phyloP scores from a whole-genome alignment of 176 grass and related monocot genomes.

The Avena insularis region DNA sequence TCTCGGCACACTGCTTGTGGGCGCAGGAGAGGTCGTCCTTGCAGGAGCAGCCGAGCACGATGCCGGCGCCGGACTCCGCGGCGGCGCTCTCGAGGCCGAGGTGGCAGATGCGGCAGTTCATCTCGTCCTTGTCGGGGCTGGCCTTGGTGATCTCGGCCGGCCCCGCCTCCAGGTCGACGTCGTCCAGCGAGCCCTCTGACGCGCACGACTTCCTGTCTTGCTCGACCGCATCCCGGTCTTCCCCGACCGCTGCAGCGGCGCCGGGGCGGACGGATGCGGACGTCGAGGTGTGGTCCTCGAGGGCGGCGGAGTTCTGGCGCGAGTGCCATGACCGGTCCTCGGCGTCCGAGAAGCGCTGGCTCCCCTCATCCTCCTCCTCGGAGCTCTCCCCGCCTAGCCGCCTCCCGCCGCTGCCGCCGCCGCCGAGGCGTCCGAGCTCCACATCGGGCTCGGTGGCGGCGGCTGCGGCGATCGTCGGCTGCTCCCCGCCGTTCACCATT shows the following conservation, averaged over 20 bases:
- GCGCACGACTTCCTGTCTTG: slow-evolving; percentile 67
- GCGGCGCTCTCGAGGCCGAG: slow-evolving; percentile 74
- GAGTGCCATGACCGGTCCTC: slow-evolving; percentile 75
- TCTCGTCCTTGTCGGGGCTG: slow-evolving; percentile 63
- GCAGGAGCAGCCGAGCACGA: slow-evolving; percentile 95
- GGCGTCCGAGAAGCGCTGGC: slow-evolving; percentile 78
- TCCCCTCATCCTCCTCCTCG: slow-evolving; percentile 46
- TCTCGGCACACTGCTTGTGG: slow-evolving; percentile 97
- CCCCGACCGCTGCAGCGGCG: slow-evolving; percentile 23
- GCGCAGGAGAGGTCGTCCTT: slow-evolving; percentile 87
- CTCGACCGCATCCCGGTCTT: slow-evolving; percentile 34
- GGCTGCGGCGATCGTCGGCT: slow-evolving; percentile 21
- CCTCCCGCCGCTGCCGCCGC: background rate
- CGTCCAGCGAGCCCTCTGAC: slow-evolving; percentile 77
- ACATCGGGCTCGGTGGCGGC: slow-evolving; percentile 15
- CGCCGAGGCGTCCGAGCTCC: slow-evolving; percentile 34
- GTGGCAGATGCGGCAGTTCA: slow-evolving; percentile 96
- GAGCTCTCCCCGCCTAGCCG: slow-evolving; percentile 27
- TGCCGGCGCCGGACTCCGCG: slow-evolving; percentile 68
- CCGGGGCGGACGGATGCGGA: slow-evolving; percentile 35
- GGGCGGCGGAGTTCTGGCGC: slow-evolving; percentile 50
- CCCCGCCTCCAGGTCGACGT: slow-evolving; percentile 77
- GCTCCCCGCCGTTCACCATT: slow-evolving; percentile 46
- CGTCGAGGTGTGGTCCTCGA: slow-evolving; percentile 55
- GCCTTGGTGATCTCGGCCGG: slow-evolving; percentile 67